These are phyloP conservation scores for Lonicera japonica DNA, from an alignment of 129 eudicot genomes.

Conservation along the genomic window DNA sequence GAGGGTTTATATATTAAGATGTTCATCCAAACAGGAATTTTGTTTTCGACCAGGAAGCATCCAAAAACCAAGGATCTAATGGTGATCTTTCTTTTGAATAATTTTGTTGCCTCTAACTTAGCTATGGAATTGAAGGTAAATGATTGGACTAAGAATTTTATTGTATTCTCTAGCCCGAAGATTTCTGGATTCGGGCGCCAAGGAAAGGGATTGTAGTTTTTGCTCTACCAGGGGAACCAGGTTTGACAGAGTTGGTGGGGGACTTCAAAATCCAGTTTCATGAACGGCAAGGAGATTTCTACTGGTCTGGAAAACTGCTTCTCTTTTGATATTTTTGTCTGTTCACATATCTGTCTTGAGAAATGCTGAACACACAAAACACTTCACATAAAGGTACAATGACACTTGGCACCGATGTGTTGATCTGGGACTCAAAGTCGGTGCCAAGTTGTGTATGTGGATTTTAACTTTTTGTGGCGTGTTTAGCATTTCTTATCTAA, in stretches of 20 bases:
- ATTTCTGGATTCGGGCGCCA: conserved; percentile 81
- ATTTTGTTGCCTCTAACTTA: not conserved
- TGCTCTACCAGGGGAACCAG: conserved; percentile 90
- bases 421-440: too few species aligned
- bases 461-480: too few species aligned
- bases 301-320: conserved; percentile 47
- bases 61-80: conserved; percentile 79
- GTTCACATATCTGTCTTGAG: not conserved
- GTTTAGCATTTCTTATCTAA: too few species aligned
- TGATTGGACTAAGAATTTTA: conserved; percentile 12
- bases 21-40: conserved; percentile 48
- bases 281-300: conserved; percentile 91
- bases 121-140: not conserved
- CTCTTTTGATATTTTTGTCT: not conserved
- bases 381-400: too few species aligned
- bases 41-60: conserved; percentile 78
- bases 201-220: conserved; percentile 75
- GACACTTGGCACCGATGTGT: too few species aligned
- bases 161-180: conserved; percentile 70
- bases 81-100: conserved; percentile 37
- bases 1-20: conserved; percentile 8
- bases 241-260: conserved; percentile 73
- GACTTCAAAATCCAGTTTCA: conserved; percentile 94
- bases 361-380: too few species aligned
- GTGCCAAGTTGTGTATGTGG: too few species aligned